Percentiles rank a stretch among this genome's conserved stretches.
phyloP scores from a whole-genome alignment of 2,329 filamentous ascomycete genomes.

The Calycina herbarum region DNA sequence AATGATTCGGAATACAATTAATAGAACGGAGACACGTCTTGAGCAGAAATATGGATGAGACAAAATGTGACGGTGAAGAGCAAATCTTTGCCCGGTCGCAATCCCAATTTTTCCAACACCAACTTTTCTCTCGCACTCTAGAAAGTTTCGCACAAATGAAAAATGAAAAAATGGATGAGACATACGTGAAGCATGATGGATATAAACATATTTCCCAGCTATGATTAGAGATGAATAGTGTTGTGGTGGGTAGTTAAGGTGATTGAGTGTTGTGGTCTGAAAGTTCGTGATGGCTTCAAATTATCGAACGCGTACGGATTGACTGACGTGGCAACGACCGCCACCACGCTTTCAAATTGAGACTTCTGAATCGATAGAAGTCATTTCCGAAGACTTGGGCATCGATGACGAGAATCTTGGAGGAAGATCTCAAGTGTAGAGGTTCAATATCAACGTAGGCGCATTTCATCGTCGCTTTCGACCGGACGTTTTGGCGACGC shows the following conservation, averaged over 20 bases:
- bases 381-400: not conserved
- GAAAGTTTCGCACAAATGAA: slow-evolving; percentile 9
- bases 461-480: slow-evolving; percentile 15
- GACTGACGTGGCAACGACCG: slow-evolving; percentile 5
- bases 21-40: not conserved
- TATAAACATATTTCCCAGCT: not conserved
- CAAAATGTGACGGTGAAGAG: not conserved
- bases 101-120: slow-evolving; percentile 14
- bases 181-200: slow-evolving; percentile 11
- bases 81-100: slow-evolving; percentile 14
- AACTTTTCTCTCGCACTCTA: slow-evolving; percentile 20
- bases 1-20: not conserved
- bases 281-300: slow-evolving; percentile 32
- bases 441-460: slow-evolving; percentile 11
- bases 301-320: slow-evolving; percentile 11
- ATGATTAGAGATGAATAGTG: slow-evolving; percentile 15
- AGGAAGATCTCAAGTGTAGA: slow-evolving; percentile 1
- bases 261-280: slow-evolving; percentile 15
- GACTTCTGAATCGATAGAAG: not conserved
- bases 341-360: slow-evolving; percentile 11
- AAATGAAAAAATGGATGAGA: slow-evolving; percentile 12
- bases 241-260: slow-evolving; percentile 18
- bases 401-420: not conserved
- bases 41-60: not conserved
- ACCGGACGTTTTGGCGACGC: slow-evolving; percentile 18